Base-by-base conservation (phyloP, 768 basidiomycete species). In the Antrodiella citrinella region DNA sequence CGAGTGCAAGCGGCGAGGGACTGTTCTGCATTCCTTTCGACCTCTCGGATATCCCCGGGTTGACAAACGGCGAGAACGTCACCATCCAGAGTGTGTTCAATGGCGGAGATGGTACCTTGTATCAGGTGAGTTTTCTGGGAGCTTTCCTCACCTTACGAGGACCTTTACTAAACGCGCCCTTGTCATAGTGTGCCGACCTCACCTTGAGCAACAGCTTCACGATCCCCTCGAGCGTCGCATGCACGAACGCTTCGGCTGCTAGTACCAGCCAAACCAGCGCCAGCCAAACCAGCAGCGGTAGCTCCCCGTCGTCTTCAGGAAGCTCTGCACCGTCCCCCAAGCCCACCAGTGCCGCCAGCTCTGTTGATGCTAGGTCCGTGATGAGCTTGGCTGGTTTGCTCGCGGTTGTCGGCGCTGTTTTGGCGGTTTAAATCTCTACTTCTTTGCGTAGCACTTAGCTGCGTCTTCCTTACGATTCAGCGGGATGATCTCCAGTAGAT, bases 41-140 rank as follows among this genome's bases (percentile, higher is more conserved):
- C 62, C 67, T 91, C 46, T 62, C 70, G 1, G 58, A 66, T 0
- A 67, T 87, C 23, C 62, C 67, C 26, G 75, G 73, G 12, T 61
- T 86, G 45, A 63, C 67, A 48, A 72, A 82, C 51, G 86, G 88
- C 7, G 72, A 78, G 18, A 83, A 88, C 54, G 82, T 87, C 35
- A 91, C 91, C 1, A 68, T 92, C 44, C 81, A 86, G 65, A 58
- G 89, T 20, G 55, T 77, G 23, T 91, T 67, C 60, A 66, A 79
- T 55, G 86, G 86, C 38, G 87, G 86, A 26, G 89, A 92, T 59
- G 82, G 81, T 19, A 44, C 60, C 23, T 73, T 93, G 5, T 90
- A 74, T 67, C 86, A 91, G 73, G 86, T 78, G 58, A 40, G 66
- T 60, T 15, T 22, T 44, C 21, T 40, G 2, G 2, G n/a, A n/a